Evolutionary conservation across 1,139 yeast genomes (phyloP).

Genomic region (Arxiozyma bovina): DNA sequence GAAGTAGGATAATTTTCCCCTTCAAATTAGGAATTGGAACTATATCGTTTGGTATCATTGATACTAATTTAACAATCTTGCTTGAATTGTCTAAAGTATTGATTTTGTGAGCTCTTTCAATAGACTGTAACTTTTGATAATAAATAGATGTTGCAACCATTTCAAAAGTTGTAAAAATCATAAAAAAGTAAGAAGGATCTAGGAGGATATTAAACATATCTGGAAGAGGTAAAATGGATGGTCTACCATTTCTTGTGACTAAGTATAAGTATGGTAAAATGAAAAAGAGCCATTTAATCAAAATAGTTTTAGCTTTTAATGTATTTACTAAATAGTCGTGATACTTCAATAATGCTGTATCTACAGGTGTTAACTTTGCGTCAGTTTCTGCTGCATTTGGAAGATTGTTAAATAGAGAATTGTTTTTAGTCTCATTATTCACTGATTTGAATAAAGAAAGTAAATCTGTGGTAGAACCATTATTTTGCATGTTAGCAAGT

Average conservation of each 20-base stretch:
- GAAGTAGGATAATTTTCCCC: constrained; percentile 21
- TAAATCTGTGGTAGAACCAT: constrained; percentile 24
- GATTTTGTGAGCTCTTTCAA: constrained; percentile 24
- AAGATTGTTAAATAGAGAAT: background rate
- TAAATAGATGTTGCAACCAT: constrained; percentile 31
- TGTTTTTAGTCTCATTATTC: constrained; percentile 10
- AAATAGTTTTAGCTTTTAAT: constrained; percentile 26
- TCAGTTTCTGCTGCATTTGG: background rate
- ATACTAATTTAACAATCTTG: constrained; percentile 24
- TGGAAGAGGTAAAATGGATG: constrained; percentile 4
- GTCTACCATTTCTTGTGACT: constrained; percentile 15
- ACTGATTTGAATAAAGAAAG: constrained; percentile 23
- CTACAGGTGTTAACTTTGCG: constrained; percentile 14
- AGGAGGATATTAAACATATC: constrained; percentile 7
- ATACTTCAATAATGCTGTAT: constrained; percentile 22
- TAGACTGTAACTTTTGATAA: constrained; percentile 24
- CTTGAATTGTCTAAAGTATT: constrained; percentile 23
- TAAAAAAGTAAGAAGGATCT: constrained; percentile 31
- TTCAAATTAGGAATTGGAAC: constrained; percentile 25
- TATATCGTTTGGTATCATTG: constrained; percentile 30
- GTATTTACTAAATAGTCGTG: constrained; percentile 25
- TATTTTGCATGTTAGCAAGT: constrained; percentile 16
- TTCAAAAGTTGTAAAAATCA: constrained; percentile 32
- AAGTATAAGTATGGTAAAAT: constrained; percentile 25
- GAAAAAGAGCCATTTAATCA: constrained; percentile 28